phyloP scores from a whole-genome alignment of 306 rosid species.

The Argentina anserina region DNA sequence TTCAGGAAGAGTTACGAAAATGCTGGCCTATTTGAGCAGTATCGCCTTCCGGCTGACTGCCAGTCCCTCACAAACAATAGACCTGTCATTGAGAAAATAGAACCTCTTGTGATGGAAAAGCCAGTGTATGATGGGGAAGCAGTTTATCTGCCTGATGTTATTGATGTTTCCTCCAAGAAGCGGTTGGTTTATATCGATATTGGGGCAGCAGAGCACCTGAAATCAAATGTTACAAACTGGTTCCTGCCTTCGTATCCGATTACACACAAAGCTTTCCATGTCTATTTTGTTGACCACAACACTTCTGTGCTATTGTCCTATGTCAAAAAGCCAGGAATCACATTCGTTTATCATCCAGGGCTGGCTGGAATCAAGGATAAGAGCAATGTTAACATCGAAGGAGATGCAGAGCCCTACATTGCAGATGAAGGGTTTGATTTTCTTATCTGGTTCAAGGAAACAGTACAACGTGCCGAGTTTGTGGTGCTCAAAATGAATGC shows the following conservation, averaged over 20 bases:
- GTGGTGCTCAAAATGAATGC: constrained; percentile 87
- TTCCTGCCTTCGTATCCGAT: constrained; percentile 70
- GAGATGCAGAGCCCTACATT: constrained; percentile 44
- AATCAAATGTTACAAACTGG: constrained; percentile 44
- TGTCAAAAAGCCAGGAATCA: constrained; percentile 64
- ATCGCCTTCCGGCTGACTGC: constrained; percentile 54
- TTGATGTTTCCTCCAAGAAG: constrained; percentile 45
- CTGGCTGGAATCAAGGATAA: constrained; percentile 41
- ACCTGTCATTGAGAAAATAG: constrained; percentile 52
- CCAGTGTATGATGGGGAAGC: constrained; percentile 22
- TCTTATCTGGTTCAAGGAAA: constrained; percentile 78
- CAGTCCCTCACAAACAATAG: constrained; percentile 41
- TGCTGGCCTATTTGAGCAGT: constrained; percentile 28
- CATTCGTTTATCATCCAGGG: constrained; percentile 85
- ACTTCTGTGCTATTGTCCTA: constrained; percentile 55
- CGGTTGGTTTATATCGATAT: constrained; percentile 63
- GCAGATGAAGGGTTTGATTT: constrained; percentile 71
- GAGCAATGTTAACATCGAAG: constrained; percentile 6
- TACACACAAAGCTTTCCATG: constrained; percentile 49
- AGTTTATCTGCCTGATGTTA: constrained; percentile 53
- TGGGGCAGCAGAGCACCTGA: constrained; percentile 53
- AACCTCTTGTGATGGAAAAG: constrained; percentile 55
- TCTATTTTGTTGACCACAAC: constrained; percentile 74
- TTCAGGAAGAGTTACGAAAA: constrained; percentile 65
- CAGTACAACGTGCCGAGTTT: constrained; percentile 59